Evolutionary conservation across 441 rosid genomes (phyloP), one percentile per base, ranked within the genome.

Genomic region (Erodium trifolium): DNA sequence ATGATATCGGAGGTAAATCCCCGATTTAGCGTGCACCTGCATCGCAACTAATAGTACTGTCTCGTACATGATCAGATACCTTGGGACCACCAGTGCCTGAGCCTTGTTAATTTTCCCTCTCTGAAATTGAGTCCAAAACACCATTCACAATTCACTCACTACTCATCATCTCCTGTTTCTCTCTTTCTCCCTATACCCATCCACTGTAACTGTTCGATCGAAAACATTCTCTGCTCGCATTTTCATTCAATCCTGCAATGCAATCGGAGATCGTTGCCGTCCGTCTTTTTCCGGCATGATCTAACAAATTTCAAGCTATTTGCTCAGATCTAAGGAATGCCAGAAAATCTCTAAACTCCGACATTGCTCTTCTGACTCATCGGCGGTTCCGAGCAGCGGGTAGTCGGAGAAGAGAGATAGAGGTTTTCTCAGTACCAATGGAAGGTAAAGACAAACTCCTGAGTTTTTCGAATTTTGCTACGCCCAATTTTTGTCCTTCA

Each of bases 381-480:
- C 14, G 62, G 62, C 62, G 27, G 8, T 6, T 37, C 43, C 8
- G 27, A 37, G 43, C 43, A 37, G 7, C 43, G 43, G 43, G 14
- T 23, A 23, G 27, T 23, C 4, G 62, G 23, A 55, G 62, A 55
- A 55, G 62, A 55, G 9, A 47, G 55, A 47, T 47, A 16, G 55
- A 47, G 51, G 1, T 45, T 45, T 9, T 45, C 13, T 45, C 13
- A 45, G 13, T 10, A 45, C 11, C 51, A 55, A 18, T 9, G 23
- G 10, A 55, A 16, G 23, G 23, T 1, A 55, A 7, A 55, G 63
- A 59, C 63, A 14, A 53, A n/a, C 18, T 53, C 59, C 59, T 0
- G 59, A 53, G 59, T n/a, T 53, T 14, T 53, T 53, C 59, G 59
- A 53, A 14, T n/a, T 53, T 16, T 17, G 63, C 17, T 59, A 59